phyloP scores from a whole-genome alignment of 495 filamentous ascomycete species.

The Cryomyces minteri region DNA sequence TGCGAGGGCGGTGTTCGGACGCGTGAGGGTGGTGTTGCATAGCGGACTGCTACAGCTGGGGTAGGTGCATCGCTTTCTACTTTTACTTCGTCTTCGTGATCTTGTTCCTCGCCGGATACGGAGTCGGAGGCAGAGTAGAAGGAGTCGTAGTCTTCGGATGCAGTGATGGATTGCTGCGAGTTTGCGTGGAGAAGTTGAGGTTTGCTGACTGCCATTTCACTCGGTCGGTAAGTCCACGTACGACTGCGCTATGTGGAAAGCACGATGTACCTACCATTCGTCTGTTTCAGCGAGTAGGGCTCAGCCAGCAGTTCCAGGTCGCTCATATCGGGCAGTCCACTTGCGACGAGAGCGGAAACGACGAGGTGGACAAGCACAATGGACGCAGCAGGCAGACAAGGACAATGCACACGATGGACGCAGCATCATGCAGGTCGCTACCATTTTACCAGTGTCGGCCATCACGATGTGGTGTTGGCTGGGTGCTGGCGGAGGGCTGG shows the following conservation, averaged over 20 bases:
- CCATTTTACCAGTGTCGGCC: not conserved
- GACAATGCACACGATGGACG: too few relatives aligned
- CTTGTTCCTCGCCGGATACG: slow-evolving; percentile 27
- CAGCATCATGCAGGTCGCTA: not conserved
- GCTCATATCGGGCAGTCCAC: too few relatives aligned
- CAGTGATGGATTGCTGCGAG: slow-evolving; percentile 41
- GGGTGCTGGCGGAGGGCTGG: not conserved
- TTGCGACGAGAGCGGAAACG: too few relatives aligned
- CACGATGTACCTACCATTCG: slow-evolving; percentile 6
- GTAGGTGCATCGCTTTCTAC: not conserved
- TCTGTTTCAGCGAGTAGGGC: slow-evolving; percentile 4
- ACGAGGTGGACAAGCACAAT: too few relatives aligned
- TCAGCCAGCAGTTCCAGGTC: not conserved
- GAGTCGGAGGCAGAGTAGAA: slow-evolving; percentile 41
- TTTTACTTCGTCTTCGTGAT: slow-evolving; percentile 10
- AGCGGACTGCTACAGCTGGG: slow-evolving; percentile 17
- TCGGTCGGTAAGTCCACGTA: not conserved
- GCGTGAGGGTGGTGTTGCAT: slow-evolving; percentile 20
- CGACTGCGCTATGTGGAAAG: not conserved
- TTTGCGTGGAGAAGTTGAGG: slow-evolving; percentile 31
- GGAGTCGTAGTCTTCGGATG: slow-evolving; percentile 51
- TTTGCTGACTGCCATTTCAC: slow-evolving; percentile 14
- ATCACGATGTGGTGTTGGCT: not conserved
- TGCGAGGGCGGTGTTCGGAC: slow-evolving; percentile 10
- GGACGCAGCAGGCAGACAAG: too few relatives aligned